phyloP scores from a whole-genome alignment of 1,284 basidiomycete species.

The Lentinula novae-zelandiae region DNA sequence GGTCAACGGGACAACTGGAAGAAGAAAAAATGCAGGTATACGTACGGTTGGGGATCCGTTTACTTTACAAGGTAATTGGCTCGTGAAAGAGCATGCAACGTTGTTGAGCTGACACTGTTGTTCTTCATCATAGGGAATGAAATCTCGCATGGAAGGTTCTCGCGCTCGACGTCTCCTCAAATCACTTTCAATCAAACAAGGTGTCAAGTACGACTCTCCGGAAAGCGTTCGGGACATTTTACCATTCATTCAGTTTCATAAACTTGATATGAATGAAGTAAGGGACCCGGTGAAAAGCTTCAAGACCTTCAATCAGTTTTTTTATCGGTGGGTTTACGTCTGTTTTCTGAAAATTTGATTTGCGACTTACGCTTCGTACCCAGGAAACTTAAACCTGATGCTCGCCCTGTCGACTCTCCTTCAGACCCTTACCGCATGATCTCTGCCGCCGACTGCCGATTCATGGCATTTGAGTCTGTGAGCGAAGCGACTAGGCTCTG shows the following conservation, averaged over 20 bases:
- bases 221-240: conserved; percentile 84
- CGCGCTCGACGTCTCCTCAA: conserved; percentile 80
- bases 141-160: conserved; percentile 86
- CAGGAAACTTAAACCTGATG: conserved; percentile 82
- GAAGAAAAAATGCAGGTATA: conserved; percentile 99
- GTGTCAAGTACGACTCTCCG: conserved; percentile 87
- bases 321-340: conserved; percentile 45
- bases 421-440: conserved; percentile 78
- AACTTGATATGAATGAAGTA: conserved; percentile 81
- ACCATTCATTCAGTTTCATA: conserved; percentile 88
- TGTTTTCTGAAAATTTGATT: neutral
- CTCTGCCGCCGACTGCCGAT: conserved; percentile 88
- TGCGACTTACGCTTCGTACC: conserved; percentile 28
- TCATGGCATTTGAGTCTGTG: conserved; percentile 90
- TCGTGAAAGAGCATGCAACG: neutral
- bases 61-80: conserved; percentile 77
- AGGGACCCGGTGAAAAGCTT: conserved; percentile 81
- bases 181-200: conserved; percentile 92
- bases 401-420: conserved; percentile 73
- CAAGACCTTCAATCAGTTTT: conserved; percentile 89
- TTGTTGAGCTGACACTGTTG: neutral
- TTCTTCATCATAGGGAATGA: conserved; percentile 57
- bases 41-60: conserved; percentile 86
- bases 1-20: conserved; percentile 85
- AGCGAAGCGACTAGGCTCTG: conserved; percentile 84